Evolutionary conservation across 2,329 filamentous ascomycete species (phyloP).

Genomic region (Ceratocystis variospora): DNA sequence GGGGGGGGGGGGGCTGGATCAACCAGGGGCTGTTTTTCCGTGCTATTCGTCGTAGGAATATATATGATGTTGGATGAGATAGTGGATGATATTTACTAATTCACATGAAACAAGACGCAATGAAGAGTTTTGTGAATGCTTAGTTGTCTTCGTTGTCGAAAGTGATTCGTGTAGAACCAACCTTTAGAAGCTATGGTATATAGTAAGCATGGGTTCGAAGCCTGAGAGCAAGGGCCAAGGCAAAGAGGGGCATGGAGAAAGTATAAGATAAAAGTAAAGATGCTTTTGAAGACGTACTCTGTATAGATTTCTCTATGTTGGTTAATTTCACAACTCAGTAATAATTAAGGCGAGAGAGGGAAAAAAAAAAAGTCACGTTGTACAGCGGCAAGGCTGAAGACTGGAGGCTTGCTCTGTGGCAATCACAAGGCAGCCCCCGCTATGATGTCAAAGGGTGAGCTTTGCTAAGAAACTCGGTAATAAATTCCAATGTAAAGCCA

Average conservation of each 20-base stretch:
- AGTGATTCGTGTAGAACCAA: background rate
- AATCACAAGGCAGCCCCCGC: slow-evolving; percentile 14
- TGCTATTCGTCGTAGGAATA: background rate
- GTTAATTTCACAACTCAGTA: background rate
- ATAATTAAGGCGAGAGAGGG: background rate
- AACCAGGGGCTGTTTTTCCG: background rate
- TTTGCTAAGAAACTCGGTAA: background rate
- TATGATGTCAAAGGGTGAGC: slow-evolving; percentile 18
- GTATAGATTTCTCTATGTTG: background rate
- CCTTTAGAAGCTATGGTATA: background rate
- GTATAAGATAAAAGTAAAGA: background rate
- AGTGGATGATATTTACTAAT: background rate
- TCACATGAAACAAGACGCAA: no score
- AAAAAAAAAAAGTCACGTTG: background rate
- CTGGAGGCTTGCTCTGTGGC: background rate
- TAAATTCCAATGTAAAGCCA: background rate
- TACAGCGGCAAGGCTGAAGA: slow-evolving; percentile 10
- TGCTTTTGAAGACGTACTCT: background rate
- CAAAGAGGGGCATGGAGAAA: background rate
- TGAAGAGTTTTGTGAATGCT: background rate
- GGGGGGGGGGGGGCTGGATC: background rate
- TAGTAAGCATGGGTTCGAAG: background rate
- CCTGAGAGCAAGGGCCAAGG: background rate
- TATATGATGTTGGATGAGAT: background rate
- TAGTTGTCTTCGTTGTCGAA: background rate